Conservation (phyloP, 371 early-diverging fungal genomes). For the Fennellomyces sp. region DNA sequence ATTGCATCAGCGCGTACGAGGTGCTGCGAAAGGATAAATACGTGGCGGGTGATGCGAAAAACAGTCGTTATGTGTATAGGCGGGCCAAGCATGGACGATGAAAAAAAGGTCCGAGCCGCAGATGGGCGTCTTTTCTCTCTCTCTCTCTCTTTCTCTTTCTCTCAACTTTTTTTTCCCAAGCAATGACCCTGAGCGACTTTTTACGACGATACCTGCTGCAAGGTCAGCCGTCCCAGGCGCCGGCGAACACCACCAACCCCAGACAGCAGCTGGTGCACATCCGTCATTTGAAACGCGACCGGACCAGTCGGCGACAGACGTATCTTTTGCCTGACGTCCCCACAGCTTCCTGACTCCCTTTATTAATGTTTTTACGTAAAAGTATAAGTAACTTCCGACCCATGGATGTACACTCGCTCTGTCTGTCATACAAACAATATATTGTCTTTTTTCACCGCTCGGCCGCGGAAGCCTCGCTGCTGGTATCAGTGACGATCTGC, state of each 20-base stretch:
- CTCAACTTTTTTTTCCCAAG: background rate
- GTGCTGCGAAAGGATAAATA: background rate
- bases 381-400: too few species aligned
- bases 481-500: background rate
- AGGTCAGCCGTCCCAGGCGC: background rate
- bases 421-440: too few species aligned
- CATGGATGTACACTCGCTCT: too few species aligned
- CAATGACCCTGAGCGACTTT: background rate
- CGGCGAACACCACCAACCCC: background rate
- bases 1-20: background rate
- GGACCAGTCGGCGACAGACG: background rate
- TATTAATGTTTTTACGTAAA: too few species aligned
- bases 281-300: slow-evolving; percentile 3
- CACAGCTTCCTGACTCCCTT: background rate
- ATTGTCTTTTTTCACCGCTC: too few species aligned
- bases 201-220: background rate
- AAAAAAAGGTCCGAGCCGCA: background rate
- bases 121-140: background rate
- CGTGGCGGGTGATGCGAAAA: background rate
- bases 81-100: background rate
- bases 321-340: slow-evolving; percentile 1
- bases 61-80: background rate
- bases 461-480: too few species aligned
- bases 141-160: background rate
- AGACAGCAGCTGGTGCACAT: background rate